These are phyloP conservation scores for Calvatia gigantea DNA, from an alignment of 768 basidiomycete genomes.

Conservation along the genomic window DNA sequence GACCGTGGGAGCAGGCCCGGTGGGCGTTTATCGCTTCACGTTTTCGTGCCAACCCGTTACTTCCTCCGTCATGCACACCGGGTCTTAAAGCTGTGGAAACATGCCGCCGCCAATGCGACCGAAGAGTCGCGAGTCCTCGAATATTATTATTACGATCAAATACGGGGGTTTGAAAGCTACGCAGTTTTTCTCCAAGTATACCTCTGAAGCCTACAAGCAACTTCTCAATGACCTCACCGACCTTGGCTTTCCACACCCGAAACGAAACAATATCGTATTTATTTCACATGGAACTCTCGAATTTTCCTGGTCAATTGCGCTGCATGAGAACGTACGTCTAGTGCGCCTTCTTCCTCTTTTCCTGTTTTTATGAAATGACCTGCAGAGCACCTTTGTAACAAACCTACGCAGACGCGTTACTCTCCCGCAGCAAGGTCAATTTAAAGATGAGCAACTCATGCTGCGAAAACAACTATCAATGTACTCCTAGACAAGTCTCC, in stretches of 20 bases:
- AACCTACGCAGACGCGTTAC: constrained; percentile 6
- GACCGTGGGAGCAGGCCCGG: too few species aligned
- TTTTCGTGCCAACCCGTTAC: too few species aligned
- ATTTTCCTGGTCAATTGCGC: constrained; percentile 22
- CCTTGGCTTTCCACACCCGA: constrained; percentile 39
- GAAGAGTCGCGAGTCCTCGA: not conserved
- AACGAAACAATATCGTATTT: constrained; percentile 28
- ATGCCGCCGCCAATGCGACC: not conserved
- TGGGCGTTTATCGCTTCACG: too few species aligned
- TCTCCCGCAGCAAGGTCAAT: not conserved
- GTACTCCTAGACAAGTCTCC: constrained; percentile 17
- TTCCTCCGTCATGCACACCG: not conserved
- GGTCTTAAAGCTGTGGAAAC: not conserved
- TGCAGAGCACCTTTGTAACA: constrained; percentile 2
- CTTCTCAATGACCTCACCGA: constrained; percentile 29
- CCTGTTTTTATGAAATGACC: not conserved
- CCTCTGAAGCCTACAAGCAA: constrained; percentile 20
- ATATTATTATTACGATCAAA: constrained; percentile 27
- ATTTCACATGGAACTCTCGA: constrained; percentile 29
- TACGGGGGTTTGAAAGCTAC: constrained; percentile 34
- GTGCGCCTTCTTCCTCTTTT: not conserved
- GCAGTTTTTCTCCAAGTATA: constrained; percentile 29
- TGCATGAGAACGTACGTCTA: constrained; percentile 18
- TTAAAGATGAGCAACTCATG: constrained; percentile 1
- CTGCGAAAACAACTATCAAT: constrained; percentile 25